Base-by-base conservation (phyloP, 345 rosid species). In the Eucalyptus fibrosa region DNA sequence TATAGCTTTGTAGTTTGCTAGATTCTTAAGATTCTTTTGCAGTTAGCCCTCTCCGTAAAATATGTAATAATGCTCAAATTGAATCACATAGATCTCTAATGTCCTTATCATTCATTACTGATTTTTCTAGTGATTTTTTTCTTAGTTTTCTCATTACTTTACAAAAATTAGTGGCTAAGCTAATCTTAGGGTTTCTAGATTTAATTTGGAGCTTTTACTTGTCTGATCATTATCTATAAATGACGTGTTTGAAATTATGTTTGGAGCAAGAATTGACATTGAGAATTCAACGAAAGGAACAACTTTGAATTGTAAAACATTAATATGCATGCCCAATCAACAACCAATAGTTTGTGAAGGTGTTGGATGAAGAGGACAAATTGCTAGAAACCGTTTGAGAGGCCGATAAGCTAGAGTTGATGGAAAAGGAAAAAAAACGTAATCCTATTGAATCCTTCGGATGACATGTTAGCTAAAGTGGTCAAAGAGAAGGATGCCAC, bases 51-150 rank as follows among this genome's bases (percentile, higher is more conserved):
- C 16, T 12, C 3, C 3, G 2, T 77, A 7, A 13, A 40, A 40
- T 65, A 40, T 17, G 9, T 21, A 23, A 0, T 12, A 0, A 40
- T 23, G 24, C 1, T 21, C 1, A 0, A 10, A 37, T 40, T 2
- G 2, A 77, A 40, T 77, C 47, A 40, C 8, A 23, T 12, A 77
- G 7, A 77, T 11, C 4, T 77, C 2, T 12, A 0, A 1, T 40
- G 28, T 77, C 28, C 47, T 77, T 12, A 21, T 40, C 15, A 21
- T 77, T 77, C 4, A 23, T 77, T 3, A 77, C 23, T 7, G 17
- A 40, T 40, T 77, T 40, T 21, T 77, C 21, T 11, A 18, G 47
- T 11, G 83, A 37, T 37, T 77, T 9, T 19, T 72, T 37, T 4
- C 23, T 69, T 21, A 40, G 15, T 37, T 77, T 77, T 44, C 28